Evolutionary conservation across 352 stramenopile genomes (phyloP), one percentile per base, ranked within the genome.

Genomic region (Thalassiosira oceanica): DNA sequence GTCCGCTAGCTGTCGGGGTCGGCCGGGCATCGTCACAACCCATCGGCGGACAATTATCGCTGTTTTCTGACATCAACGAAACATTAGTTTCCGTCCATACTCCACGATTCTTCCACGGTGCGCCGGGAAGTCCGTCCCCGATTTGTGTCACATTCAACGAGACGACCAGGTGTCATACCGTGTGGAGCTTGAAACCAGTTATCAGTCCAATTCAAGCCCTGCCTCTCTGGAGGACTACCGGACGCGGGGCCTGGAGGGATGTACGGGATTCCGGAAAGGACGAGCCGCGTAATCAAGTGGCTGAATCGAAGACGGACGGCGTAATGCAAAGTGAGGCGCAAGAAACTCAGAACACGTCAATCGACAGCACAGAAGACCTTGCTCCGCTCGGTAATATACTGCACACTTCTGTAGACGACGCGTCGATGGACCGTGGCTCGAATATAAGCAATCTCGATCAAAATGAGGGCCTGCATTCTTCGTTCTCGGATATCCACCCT

Each of bases 101-200:
- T 1, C 39, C 76, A n/a, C 53, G 63, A 49, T 58, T 77, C 10
- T 73, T 78, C 43, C 35, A 74, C 53, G 43, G 56, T 10, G 42
- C n/a, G 24, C 64, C 8, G 20, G 67, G 44, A 28, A 52, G 3
- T 23, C 10, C 27, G 4, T 37, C 46, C 24, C 49, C 71, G 4
- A 69, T 88, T 6, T 83, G 74, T 53, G 78, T 88, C n/a, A 88
- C 80, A 0, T 87, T 86, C 60, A 75, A 88, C 62, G 56, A 57
- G 52, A 26, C 1, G 23, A 23, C 44, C 36, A 41, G 43, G 28
- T 21, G 60, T 11, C 60, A 78, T 44, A 45, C 60, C 1, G 39
- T 78, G 18, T 79, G 69, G 69, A 66, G 50, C 3, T 55, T 79
- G 28, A 27, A 18, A 5, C 41, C 56, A 13, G 33, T 44, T 8